Base-by-base conservation (phyloP, 768 basidiomycete genomes). In the Mycena vulgaris region DNA sequence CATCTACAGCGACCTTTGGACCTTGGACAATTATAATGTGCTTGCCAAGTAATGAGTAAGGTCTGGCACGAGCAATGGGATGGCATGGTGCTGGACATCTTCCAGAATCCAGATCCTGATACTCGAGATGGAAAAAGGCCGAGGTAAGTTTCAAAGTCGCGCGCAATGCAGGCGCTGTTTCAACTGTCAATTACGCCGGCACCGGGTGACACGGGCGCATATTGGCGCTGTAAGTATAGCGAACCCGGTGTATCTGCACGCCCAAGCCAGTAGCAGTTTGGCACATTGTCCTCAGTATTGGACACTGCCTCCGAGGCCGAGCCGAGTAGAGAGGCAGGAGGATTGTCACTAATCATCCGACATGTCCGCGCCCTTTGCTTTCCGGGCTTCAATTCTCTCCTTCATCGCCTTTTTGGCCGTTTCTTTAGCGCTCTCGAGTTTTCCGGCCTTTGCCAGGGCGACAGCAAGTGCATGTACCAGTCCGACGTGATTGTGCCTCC, bases 401-500 rank as follows among this genome's bases (percentile, higher is more conserved):
- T 82, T 81, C 87, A 88, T 87, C 28, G 77, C 70, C 64, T 79
- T 80, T 70, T 81, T 84, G 11, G 88, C 88, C 25, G 76, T 78
- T 65, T 83, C 83, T 66, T 87, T 84, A 0, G 87, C 90, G 3
- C 84, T 78, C 25, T 87, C 83, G 33, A 96, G 82, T 68, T 84
- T 86, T 4, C 90, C 92, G 9, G 87, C 87, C 77, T 92, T 93
- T 13, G 94, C 95, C 25, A 97, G 84, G 14, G 89, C 90, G 23
- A 88, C 79, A n/a, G 94, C 80, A 35, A 96, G 82, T 0, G 89
- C 90, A 77, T 95, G 92, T 7, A 91, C 89, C 25, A 96, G 83
- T 37, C 96, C 94, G 53, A 96, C 86, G 78, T 96, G 93, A 74
- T 97, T 97, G 76, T 97, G 95, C 74, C 91, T 86, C 45, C 95